Evolutionary conservation across 176 grass and related monocot genomes (phyloP).

Genomic region (Neostapfia colusana): DNA sequence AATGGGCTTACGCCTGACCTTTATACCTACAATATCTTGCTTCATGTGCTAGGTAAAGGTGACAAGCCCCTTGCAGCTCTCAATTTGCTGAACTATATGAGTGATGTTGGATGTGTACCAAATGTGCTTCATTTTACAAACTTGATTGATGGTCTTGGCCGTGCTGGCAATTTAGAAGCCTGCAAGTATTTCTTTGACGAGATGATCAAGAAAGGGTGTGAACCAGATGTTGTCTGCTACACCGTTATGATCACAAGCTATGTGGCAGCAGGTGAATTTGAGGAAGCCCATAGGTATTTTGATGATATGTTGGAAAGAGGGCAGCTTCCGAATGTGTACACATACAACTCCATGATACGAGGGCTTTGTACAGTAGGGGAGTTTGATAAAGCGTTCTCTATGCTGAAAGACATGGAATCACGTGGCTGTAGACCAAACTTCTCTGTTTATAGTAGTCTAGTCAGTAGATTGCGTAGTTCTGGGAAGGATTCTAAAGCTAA

Average conservation of each 20-base stretch:
- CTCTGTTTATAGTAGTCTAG: conserved; percentile 77
- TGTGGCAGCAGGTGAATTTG: conserved; percentile 74
- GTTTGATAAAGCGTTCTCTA: conserved; percentile 83
- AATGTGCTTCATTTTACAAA: conserved; percentile 96
- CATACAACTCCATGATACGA: conserved; percentile 79
- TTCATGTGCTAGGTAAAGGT: conserved; percentile 92
- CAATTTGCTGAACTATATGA: conserved; percentile 94
- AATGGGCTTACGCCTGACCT: conserved; percentile 72
- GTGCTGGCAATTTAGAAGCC: conserved; percentile 85
- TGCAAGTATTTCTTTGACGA: conserved; percentile 93
- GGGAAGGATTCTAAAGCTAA: conserved; percentile 80
- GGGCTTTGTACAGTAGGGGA: conserved; percentile 68
- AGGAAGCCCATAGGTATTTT: conserved; percentile 64
- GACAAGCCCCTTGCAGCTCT: conserved; percentile 89
- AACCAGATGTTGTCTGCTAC: conserved; percentile 90
- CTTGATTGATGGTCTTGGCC: conserved; percentile 91
- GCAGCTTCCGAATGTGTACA: conserved; percentile 90
- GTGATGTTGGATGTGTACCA: conserved; percentile 66
- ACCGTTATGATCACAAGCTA: conserved; percentile 83
- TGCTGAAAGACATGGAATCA: conserved; percentile 82
- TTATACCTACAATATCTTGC: conserved; percentile 84
- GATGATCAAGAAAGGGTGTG: conserved; percentile 86
- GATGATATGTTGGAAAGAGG: conserved; percentile 79
- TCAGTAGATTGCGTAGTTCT: conserved; percentile 59
- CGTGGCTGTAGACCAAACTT: conserved; percentile 89